phyloP scores from a whole-genome alignment of 2,329 filamentous ascomycete genomes.

The Cercospora beticola region DNA sequence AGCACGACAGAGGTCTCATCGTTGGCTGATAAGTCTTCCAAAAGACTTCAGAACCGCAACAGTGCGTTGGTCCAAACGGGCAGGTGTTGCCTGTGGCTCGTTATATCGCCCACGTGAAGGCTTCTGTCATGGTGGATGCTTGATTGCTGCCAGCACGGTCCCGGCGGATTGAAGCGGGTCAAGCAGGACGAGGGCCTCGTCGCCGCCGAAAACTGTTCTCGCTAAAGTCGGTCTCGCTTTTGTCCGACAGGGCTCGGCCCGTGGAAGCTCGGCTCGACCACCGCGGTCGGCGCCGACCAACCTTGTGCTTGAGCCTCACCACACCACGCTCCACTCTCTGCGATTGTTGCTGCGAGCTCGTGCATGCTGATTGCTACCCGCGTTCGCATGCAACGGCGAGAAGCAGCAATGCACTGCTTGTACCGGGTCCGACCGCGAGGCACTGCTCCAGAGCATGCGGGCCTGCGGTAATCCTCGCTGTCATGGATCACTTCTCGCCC shows the following conservation, averaged over 20 bases:
- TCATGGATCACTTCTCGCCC: constrained; percentile 76
- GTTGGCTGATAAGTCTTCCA: constrained; percentile 2
- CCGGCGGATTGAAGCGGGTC: neutral
- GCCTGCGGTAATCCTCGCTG: neutral
- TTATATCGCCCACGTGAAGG: constrained; percentile 3
- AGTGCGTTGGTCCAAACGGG: neutral
- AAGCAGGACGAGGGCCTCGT: neutral
- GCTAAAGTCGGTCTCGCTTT: neutral
- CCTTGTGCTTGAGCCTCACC: neutral
- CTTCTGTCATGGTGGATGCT: constrained; percentile 1
- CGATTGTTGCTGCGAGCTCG: neutral
- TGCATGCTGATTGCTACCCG: neutral
- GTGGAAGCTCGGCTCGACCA: neutral
- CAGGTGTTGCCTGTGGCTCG: constrained; percentile 4
- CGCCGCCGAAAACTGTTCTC: neutral
- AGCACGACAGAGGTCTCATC: constrained; percentile 8
- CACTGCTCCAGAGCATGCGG: neutral
- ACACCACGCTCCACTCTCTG: constrained; percentile 1
- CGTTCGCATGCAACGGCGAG: neutral
- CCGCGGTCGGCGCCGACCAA: neutral
- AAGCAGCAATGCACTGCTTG: neutral
- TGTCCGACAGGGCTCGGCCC: neutral
- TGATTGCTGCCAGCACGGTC: neutral
- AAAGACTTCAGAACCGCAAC: neutral
- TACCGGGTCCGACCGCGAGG: neutral